These are phyloP conservation scores for Venturia carpophila DNA, from an alignment of 2,329 filamentous ascomycete species.

Conservation along the genomic window DNA sequence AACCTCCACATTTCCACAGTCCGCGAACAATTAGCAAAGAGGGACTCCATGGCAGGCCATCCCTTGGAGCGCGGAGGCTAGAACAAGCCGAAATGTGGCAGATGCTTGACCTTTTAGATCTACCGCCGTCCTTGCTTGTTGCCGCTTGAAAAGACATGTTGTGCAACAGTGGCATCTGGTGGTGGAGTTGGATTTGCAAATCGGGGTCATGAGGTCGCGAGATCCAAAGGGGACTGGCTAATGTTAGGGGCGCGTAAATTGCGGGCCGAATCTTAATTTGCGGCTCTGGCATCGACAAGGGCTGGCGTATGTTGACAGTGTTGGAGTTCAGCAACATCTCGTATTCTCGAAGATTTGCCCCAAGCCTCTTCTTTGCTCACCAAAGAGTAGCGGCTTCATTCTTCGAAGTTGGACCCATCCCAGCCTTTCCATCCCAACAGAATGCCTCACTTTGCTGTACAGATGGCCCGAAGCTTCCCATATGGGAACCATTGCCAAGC, in stretches of 20 bases:
- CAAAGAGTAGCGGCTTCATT: too few relatives aligned
- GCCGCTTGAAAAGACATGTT: too few relatives aligned
- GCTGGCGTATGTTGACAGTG: background rate
- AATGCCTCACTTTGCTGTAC: background rate
- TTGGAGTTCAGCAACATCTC: background rate
- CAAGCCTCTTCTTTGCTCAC: too few relatives aligned
- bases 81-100: too few relatives aligned
- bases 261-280: background rate
- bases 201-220: background rate
- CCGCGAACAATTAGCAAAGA: too few relatives aligned
- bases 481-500: background rate
- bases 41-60: too few relatives aligned
- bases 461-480: background rate
- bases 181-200: background rate
- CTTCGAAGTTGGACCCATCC: too few relatives aligned
- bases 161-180: background rate
- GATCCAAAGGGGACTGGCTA: background rate
- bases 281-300: background rate
- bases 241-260: conserved; percentile 4
- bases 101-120: too few relatives aligned
- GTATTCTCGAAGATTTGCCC: too few relatives aligned
- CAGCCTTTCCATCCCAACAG: background rate
- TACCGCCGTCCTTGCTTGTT: too few relatives aligned
- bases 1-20: too few relatives aligned
- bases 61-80: too few relatives aligned